Conservation (phyloP, 345 rosid genomes). For the Citrus reticulata region DNA sequence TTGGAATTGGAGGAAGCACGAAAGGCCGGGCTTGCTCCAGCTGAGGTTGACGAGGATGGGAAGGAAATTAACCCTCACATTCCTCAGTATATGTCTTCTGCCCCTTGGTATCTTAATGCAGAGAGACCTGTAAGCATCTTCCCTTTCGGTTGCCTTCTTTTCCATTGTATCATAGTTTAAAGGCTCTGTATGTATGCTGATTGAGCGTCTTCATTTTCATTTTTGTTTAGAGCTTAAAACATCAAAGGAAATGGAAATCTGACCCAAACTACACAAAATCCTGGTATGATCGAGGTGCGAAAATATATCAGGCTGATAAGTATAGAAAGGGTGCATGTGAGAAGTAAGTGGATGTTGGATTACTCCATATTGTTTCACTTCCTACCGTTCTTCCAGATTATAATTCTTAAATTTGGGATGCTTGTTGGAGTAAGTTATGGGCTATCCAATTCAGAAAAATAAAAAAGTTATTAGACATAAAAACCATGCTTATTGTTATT, state of each 20-base stretch:
- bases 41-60: slow-evolving; percentile 78
- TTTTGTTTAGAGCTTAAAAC: slow-evolving; percentile 47
- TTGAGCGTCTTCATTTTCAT: not conserved
- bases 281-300: slow-evolving; percentile 61
- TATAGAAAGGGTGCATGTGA: slow-evolving; percentile 57
- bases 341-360: slow-evolving; percentile 39
- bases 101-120: slow-evolving; percentile 69
- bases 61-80: slow-evolving; percentile 72
- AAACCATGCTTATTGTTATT: no score
- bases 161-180: not conserved
- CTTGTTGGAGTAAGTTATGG: not conserved
- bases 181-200: not conserved
- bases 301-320: slow-evolving; percentile 44
- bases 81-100: slow-evolving; percentile 75
- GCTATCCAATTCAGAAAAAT: no score
- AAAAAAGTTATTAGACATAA: no score
- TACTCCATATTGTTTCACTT: not conserved
- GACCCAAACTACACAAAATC: slow-evolving; percentile 55
- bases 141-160: not conserved
- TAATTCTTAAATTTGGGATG: not conserved
- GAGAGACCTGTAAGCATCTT: slow-evolving; percentile 43
- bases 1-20: slow-evolving; percentile 64
- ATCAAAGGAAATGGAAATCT: slow-evolving; percentile 69
- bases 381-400: not conserved
- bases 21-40: slow-evolving; percentile 76